Evolutionary conservation across 257 asterid genomes (phyloP), one percentile per base, ranked within the genome.

Genomic region (Gentiana dahurica): DNA sequence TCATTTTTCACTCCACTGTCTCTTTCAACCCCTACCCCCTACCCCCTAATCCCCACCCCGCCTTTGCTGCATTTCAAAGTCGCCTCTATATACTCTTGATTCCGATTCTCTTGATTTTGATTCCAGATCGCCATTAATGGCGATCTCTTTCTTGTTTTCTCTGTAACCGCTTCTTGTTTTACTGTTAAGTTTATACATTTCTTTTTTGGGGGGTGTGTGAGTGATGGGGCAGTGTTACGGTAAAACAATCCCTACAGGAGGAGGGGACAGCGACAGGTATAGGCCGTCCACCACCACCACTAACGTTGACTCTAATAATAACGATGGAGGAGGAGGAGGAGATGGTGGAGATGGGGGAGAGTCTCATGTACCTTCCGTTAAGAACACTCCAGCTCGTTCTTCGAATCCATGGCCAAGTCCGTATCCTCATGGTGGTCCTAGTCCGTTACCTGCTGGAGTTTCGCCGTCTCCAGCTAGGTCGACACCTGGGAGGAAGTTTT

Each of bases 341-440:
- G 24, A 24, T 24, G 24, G 24, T 24, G 24, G 24, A 24, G 24
- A 24, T 24, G 24, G 24, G 24, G 24, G 24, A 24, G 24, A 24
- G 24, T 24, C 24, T 24, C 81, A 74, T 61, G 34, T 62, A 15
- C 69, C 81, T 3, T 78, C 84, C n/a, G 78, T 66, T 1, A 83
- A 81, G 65, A 66, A 57, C 69, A 88, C 96, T 4, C 90, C 96
- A 0, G 69, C 80, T 32, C 82, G 88, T 76, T 83, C 95, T 68
- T 84, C 91, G 13, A 85, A 94, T 73, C 82, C 95, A 8, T 85
- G 94, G 94, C 95, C 84, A 3, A 85, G 97, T 34, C 95, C 97
- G 4, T 85, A 74, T 57, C 97, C 95, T 1, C 80, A 75, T 51
- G 75, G 49, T 55, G 63, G 57, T 13, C 9, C 64, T 61, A 73